Percentiles rank a stretch among this genome's conserved stretches.
These are phyloP conservation scores for Hygrophoropsis aurantiaca DNA, from an alignment of 768 basidiomycete genomes.

Conservation along the genomic window DNA sequence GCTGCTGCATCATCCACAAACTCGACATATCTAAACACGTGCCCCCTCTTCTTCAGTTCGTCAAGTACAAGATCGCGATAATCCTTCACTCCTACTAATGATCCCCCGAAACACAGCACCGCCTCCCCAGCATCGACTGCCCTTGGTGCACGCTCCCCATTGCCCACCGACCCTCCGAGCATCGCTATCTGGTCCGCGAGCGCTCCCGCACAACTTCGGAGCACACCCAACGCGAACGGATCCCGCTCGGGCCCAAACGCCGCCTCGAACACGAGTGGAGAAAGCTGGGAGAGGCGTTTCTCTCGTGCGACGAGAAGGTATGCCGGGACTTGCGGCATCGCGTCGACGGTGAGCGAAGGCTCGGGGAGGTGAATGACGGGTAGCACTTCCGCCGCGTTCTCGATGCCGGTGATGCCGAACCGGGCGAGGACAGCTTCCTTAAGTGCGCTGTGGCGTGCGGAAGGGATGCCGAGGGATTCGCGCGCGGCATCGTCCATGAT, in stretches of 20 bases:
- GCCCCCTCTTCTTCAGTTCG: slow-evolving; percentile 54
- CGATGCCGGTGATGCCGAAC: slow-evolving; percentile 54
- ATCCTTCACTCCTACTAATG: slow-evolving; percentile 58
- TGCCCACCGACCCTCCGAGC: slow-evolving; percentile 39
- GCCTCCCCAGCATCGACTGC: slow-evolving; percentile 52
- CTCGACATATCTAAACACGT: slow-evolving; percentile 63
- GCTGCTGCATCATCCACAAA: slow-evolving; percentile 70
- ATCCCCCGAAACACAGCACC: slow-evolving; percentile 79
- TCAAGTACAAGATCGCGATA: slow-evolving; percentile 60
- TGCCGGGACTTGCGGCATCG: slow-evolving; percentile 19
- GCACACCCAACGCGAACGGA: slow-evolving; percentile 59
- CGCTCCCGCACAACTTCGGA: slow-evolving; percentile 48
- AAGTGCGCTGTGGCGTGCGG: slow-evolving; percentile 31
- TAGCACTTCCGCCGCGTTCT: slow-evolving; percentile 57
- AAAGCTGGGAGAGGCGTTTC: slow-evolving; percentile 71
- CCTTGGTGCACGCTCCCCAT: slow-evolving; percentile 32
- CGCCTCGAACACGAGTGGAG: slow-evolving; percentile 75
- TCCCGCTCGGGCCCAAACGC: slow-evolving; percentile 67
- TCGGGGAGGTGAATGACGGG: slow-evolving; percentile 65
- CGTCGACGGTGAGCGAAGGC: slow-evolving; percentile 28
- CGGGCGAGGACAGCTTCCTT: slow-evolving; percentile 46
- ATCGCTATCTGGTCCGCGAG: slow-evolving; percentile 62
- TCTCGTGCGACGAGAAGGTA: slow-evolving; percentile 49
- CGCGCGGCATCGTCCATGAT: slow-evolving; percentile 58
- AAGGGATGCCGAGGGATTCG: slow-evolving; percentile 36